Percentiles rank a stretch among this genome's conserved stretches.
Conservation (phyloP, 257 asterid genomes). For the Jasminum sambac region DNA sequence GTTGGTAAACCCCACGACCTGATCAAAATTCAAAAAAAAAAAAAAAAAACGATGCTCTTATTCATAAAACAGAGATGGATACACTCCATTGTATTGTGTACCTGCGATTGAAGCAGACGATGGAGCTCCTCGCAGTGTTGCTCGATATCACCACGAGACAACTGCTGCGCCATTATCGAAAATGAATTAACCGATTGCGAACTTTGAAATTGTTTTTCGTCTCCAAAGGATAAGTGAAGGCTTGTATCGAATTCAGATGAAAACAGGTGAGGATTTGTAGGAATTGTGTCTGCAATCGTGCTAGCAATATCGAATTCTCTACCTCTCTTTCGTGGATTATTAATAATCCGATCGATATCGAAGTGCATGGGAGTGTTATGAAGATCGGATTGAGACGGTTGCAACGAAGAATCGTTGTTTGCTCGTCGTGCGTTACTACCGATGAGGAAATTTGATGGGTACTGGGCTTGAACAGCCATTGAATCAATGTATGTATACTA, state of each 20-base stretch:
- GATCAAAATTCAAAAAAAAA: neutral
- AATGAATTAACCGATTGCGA: conserved; percentile 37
- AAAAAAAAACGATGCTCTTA: no score
- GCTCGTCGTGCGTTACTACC: conserved; percentile 39
- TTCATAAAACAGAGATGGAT: neutral
- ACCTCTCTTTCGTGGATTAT: conserved; percentile 33
- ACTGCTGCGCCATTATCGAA: conserved; percentile 35
- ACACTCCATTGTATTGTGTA: neutral
- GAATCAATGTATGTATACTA: no score
- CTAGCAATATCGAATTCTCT: conserved; percentile 32
- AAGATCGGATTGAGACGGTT: conserved; percentile 25
- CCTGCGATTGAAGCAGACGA: conserved; percentile 34
- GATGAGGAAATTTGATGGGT: conserved; percentile 40
- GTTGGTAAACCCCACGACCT: neutral
- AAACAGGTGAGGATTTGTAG: neutral
- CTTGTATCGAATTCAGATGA: conserved; percentile 34
- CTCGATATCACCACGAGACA: conserved; percentile 32
- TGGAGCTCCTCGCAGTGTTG: conserved; percentile 46
- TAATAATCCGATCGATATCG: conserved; percentile 32
- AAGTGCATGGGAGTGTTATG: conserved; percentile 38
- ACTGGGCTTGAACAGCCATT: conserved; percentile 61
- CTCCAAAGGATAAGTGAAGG: conserved; percentile 43
- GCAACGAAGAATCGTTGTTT: conserved; percentile 31
- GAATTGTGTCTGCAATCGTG: neutral
- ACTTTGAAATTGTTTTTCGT: conserved; percentile 25